Percentiles rank a stretch among this genome's conserved stretches.
Evolutionary conservation across 768 basidiomycete species (phyloP).

Genomic region (Xerocomus spinulosus): DNA sequence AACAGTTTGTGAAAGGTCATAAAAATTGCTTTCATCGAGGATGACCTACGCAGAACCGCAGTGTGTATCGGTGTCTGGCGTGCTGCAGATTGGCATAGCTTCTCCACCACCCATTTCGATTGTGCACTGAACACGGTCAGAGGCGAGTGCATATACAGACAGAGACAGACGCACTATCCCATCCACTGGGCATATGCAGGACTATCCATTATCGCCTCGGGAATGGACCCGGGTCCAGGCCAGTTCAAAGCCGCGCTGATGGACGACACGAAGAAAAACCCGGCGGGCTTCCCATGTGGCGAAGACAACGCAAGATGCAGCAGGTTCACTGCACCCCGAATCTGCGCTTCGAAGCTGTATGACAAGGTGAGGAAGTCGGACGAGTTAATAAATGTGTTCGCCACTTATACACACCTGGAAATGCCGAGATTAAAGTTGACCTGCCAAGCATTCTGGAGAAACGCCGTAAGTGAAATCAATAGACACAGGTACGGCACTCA

Average conservation of each 20-base stretch:
- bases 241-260: slow-evolving; percentile 33
- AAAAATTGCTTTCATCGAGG: background rate
- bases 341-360: slow-evolving; percentile 40
- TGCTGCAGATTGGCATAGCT: slow-evolving; percentile 42
- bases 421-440: slow-evolving; percentile 49
- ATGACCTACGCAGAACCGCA: slow-evolving; percentile 20
- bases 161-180: slow-evolving; percentile 25
- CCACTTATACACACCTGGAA: slow-evolving; percentile 15
- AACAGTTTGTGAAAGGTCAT: background rate
- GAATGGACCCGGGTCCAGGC: slow-evolving; percentile 16
- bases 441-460: slow-evolving; percentile 47
- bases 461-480: background rate
- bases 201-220: slow-evolving; percentile 22
- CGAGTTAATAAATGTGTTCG: too few relatives aligned
- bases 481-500: slow-evolving; percentile 10
- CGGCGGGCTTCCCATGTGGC: slow-evolving; percentile 27
- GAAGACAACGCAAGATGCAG: slow-evolving; percentile 45
- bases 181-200: slow-evolving; percentile 31
- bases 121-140: slow-evolving; percentile 16
- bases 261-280: slow-evolving; percentile 52
- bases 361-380: slow-evolving; percentile 1
- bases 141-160: too few relatives aligned
- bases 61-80: slow-evolving; percentile 21
- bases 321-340: slow-evolving; percentile 48
- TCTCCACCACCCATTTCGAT: slow-evolving; percentile 53